These are phyloP conservation scores for Naganishia antarctica DNA, from an alignment of 768 basidiomycete genomes.

Conservation along the genomic window DNA sequence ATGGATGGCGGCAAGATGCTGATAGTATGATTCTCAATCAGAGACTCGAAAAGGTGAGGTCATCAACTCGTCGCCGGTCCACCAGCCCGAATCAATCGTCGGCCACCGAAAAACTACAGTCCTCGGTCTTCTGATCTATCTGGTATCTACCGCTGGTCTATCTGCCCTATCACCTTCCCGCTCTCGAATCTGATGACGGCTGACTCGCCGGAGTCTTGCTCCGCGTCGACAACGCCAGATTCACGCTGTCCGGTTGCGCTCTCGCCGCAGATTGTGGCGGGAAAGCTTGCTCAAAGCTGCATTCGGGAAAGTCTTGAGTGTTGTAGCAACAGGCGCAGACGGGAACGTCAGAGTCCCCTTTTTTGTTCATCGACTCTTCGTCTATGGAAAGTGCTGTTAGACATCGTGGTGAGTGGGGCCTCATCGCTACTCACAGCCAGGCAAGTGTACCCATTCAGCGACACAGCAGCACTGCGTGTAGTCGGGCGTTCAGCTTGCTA, in stretches of 20 bases:
- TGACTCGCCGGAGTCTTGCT: neutral
- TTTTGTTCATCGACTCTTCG: conserved; percentile 13
- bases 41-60: no score
- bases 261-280: neutral
- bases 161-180: no score
- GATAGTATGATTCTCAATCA: no score
- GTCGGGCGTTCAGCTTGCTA: neutral
- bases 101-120: no score
- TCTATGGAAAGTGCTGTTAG: neutral
- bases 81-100: no score
- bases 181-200: no score
- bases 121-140: no score
- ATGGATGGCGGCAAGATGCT: no score
- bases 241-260: neutral
- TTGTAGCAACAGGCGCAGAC: conserved; percentile 16
- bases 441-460: conserved; percentile 17
- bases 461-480: conserved; percentile 15
- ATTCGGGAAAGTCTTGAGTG: neutral
- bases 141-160: no score
- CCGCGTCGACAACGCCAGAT: neutral
- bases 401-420: no score
- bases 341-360: conserved; percentile 3
- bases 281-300: neutral
- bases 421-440: conserved; percentile 13
- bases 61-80: no score